Conservation (phyloP, 257 asterid genomes). For the Henckelia pumila region DNA sequence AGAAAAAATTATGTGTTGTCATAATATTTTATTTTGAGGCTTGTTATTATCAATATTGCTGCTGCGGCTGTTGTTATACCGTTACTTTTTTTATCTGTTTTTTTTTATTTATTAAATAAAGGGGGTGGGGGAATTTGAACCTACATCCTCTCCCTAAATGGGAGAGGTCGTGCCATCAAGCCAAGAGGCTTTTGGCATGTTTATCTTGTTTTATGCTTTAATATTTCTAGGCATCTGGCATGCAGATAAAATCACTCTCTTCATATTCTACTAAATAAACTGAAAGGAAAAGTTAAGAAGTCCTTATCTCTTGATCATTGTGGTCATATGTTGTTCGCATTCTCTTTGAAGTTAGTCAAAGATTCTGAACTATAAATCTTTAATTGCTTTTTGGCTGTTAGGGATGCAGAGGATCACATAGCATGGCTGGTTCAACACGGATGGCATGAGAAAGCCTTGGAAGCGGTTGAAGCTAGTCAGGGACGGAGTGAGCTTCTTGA, state of each 20-base stretch:
- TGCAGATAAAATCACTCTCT: conserved; percentile 16
- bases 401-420: conserved; percentile 99
- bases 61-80: neutral
- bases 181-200: neutral
- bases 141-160: too few relatives aligned
- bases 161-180: too few relatives aligned
- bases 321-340: conserved; percentile 10
- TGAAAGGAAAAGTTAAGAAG: conserved; percentile 11
- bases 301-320: conserved; percentile 13
- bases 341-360: conserved; percentile 9
- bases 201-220: neutral
- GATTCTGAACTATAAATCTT: conserved; percentile 19
- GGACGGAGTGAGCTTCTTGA: conserved; percentile 94
- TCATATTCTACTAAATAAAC: conserved; percentile 12
- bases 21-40: neutral
- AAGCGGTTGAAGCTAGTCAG: conserved; percentile 95
- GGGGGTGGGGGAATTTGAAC: too few relatives aligned
- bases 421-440: conserved; percentile 98
- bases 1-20: neutral
- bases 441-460: conserved; percentile 92
- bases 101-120: too few relatives aligned
- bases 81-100: neutral
- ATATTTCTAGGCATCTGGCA: neutral
- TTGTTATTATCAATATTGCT: neutral
- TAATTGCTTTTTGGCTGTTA: conserved; percentile 34